phyloP scores from a whole-genome alignment of 148 eudicot species.

The Camellia granthamiana region DNA sequence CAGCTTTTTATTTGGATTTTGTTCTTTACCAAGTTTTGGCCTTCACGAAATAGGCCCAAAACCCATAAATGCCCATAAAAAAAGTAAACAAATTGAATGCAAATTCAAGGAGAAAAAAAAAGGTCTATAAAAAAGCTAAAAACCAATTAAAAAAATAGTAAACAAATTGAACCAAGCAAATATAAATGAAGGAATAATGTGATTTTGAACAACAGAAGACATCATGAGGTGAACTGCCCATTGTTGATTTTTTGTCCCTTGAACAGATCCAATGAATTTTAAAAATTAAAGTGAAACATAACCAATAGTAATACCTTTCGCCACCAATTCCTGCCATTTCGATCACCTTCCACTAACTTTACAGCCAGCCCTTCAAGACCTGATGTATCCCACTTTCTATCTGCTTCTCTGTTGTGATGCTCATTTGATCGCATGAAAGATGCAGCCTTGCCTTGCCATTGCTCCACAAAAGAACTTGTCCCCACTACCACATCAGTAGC shows the following conservation, averaged over 20 bases:
- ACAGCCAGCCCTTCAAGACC: constrained; percentile 78
- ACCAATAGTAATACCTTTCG: constrained; percentile 56
- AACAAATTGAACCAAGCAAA: no score
- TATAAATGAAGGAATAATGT: not conserved
- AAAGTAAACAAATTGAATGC: no score
- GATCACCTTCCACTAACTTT: constrained; percentile 81
- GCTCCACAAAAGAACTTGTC: constrained; percentile 76
- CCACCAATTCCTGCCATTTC: constrained; percentile 91
- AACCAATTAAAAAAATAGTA: no score
- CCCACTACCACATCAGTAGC: constrained; percentile 36
- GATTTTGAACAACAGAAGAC: not conserved
- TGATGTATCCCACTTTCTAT: constrained; percentile 65
- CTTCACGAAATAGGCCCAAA: no score
- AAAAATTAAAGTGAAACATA: not conserved
- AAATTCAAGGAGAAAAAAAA: no score
- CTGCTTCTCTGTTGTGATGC: constrained; percentile 50
- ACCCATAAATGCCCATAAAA: no score
- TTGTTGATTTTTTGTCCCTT: not conserved
- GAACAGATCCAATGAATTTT: not conserved
- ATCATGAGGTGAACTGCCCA: not conserved
- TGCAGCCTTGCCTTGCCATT: constrained; percentile 85
- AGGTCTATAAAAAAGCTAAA: no score
- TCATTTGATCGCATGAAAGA: constrained; percentile 88
- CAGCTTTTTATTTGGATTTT: no score
- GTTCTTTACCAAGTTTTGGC: no score